Evolutionary conservation across 1,139 yeast species (phyloP), one percentile per base, ranked within the genome.

Genomic region (Zygosaccharomyces pseudobailii): DNA sequence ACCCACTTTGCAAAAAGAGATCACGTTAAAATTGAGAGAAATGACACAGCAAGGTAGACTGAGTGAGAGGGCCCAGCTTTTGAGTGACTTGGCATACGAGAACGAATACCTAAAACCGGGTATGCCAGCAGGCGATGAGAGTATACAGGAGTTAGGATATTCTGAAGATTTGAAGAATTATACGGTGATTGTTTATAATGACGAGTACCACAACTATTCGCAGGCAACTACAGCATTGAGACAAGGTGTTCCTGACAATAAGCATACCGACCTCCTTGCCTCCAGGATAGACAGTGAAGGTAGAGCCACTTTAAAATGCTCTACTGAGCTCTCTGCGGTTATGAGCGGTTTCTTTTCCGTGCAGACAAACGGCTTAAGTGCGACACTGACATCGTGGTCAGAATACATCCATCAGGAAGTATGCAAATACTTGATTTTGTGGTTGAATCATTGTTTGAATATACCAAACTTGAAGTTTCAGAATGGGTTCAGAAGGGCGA

Each of bases 131-230:
- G 28, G 52, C 46, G 71, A 68, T 5, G 69, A 66, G 1, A 74
- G 70, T 49, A 36, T 37, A 4, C 69, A 68, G 50, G 35, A 22
- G 22, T 21, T 10, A 9, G 44, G 42, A 5, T 20, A 28, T 10
- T 39, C 40, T 8, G 35, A 43, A 6, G 52, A 50, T 9, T 46
- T 51, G 36, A 54, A 54, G 10, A 60, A 68, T 34, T 79, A 78
- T 71, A 67, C 70, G 41, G 70, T 82, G 30, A 63, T 82, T 21
- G 68, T 84, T 20, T 85, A 89, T 84, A 85, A 85, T 61, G 94
- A 85, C 58, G 92, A 85, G 58, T 73, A 71, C 53, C 92, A 85
- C 59, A 76, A 79, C 56, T 75, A 75, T 54, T 70, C 73, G 1
- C 70, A 69, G 49, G 68, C 69, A 3, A 63, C 67, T 5, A 61